Base-by-base conservation (phyloP, 148 eudicot species). In the Arbutus unedo region DNA sequence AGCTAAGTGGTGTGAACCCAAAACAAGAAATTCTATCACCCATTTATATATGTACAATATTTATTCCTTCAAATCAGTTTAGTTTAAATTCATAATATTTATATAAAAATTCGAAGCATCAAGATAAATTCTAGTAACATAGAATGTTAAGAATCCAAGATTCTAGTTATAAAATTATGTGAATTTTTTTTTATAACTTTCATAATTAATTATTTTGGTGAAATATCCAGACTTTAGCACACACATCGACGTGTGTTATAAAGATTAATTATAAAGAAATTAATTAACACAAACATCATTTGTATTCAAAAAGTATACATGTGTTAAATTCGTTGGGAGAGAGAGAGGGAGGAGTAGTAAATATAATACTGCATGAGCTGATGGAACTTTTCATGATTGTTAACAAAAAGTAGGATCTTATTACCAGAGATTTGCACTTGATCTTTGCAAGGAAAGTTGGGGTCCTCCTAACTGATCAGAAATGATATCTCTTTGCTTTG, bases 401-500 rank as follows among this genome's bases (percentile, higher is more conserved):
- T 74, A 19, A 76, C 3, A 76, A 77, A 77, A 41, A 16, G 23
- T 41, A 55, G 14, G 56, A 54, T 55, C 21, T n/a, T 66, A 80
- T 83, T 88, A 92, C 92, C 93, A 89, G 81, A 79, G 79, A 82
- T 86, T 84, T 18, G 93, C 53, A 64, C 84, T 68, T 70, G 90
- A 87, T 85, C 79, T 88, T 49, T 83, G 91, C 71, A 82, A 85
- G 72, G 95, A 88, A 71, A 89, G 88, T 31, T 88, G 91, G 43
- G 95, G 79, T n/a, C 45, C 83, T 80, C 79, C 83, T 51, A 87
- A 86, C 43, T 78, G 85, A 82, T 31, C 38, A 31, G 38, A 31
- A 31, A 31, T 31, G 38, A 31, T 31, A 68, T 59, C 14, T 85
- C 84, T 19, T 86, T 86, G 84, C 77, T 83, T 48, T 81, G 84